Percentiles rank a stretch among this genome's conserved stretches.
Evolutionary conservation across 345 rosid genomes (phyloP).

Genomic region (Geranium rotundifolium): DNA sequence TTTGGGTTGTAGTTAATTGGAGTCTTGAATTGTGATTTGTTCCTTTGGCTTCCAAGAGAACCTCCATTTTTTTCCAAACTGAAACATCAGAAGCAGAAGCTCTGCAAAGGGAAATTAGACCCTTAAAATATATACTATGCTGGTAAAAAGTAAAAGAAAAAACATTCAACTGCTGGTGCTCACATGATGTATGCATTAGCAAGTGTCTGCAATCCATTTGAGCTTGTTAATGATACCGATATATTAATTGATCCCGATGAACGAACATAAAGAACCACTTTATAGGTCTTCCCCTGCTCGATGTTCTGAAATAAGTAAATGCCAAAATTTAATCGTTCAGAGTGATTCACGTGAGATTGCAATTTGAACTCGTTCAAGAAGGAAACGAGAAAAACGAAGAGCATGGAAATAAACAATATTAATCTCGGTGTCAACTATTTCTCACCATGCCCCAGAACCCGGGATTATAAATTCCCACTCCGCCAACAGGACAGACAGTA

Average conservation of each 20-base stretch:
- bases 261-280: constrained; percentile 59
- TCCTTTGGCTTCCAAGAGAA: constrained; percentile 55
- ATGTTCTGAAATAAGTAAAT: constrained; percentile 40
- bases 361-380: neutral
- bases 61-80: constrained; percentile 74
- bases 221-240: constrained; percentile 55
- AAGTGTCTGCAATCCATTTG: constrained; percentile 46
- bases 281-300: constrained; percentile 65
- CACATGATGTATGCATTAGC: constrained; percentile 58
- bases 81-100: constrained; percentile 62
- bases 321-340: neutral
- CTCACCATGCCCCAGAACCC: constrained; percentile 99
- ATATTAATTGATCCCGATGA: constrained; percentile 50
- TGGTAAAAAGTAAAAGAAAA: neutral
- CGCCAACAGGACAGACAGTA: constrained; percentile 58
- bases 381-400: neutral
- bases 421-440: neutral
- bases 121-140: too few species aligned
- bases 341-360: neutral
- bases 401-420: neutral
- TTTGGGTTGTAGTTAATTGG: constrained; percentile 53
- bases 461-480: constrained; percentile 88
- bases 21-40: constrained; percentile 63
- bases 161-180: constrained; percentile 4
- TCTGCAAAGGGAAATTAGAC: constrained; percentile 30